These are phyloP conservation scores for Rhododendron mucronatum DNA, from an alignment of 148 eudicot genomes.

Conservation along the genomic window DNA sequence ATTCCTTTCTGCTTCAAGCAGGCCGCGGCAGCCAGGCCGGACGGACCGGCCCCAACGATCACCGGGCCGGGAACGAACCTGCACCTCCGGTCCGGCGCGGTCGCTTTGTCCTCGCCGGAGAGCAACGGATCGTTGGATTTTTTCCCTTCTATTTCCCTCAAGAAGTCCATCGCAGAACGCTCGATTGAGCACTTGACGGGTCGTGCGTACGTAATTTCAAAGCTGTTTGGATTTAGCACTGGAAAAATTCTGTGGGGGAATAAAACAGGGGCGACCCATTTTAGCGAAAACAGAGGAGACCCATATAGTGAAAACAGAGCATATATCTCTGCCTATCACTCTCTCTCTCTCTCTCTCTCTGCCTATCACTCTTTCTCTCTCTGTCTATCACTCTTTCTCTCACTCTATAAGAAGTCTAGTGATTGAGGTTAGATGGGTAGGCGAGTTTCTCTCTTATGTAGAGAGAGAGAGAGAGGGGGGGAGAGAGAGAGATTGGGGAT, in stretches of 20 bases:
- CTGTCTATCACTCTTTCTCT: neutral
- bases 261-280: neutral
- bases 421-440: neutral
- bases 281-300: neutral
- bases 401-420: neutral
- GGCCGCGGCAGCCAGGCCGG: conserved; percentile 67
- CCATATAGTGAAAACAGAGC: neutral
- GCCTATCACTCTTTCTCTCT: neutral
- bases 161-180: neutral
- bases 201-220: neutral
- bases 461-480: neutral
- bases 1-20: conserved; percentile 48
- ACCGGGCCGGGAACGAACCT: conserved; percentile 49
- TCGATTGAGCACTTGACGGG: too few relatives aligned
- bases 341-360: neutral
- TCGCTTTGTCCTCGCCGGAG: neutral
- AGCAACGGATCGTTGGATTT: conserved; percentile 29
- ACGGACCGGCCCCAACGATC: conserved; percentile 71
- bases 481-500: neutral
- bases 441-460: neutral
- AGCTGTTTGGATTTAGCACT: neutral
- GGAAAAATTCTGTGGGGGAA: neutral
- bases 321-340: neutral
- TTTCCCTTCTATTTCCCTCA: conserved; percentile 54
- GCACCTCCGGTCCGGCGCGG: neutral